Conservation (phyloP, 129 eudicot species). For the Escallonia rubra region DNA sequence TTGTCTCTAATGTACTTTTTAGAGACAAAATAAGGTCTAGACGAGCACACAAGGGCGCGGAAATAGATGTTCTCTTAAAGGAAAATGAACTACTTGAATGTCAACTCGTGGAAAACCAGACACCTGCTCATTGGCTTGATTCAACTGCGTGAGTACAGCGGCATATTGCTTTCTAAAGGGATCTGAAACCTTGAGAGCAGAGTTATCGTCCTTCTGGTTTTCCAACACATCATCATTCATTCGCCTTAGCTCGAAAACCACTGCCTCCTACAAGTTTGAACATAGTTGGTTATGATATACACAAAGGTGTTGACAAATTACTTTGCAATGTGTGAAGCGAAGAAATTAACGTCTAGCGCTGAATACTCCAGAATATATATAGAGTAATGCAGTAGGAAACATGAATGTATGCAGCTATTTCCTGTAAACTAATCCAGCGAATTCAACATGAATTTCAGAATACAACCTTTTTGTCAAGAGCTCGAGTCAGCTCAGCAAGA, state of each 20-base stretch:
- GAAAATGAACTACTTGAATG: not conserved
- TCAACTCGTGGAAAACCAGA: conserved; percentile 11
- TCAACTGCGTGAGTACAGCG: conserved; percentile 67
- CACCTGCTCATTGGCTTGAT: conserved; percentile 74
- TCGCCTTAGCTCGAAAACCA: conserved; percentile 65
- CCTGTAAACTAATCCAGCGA: too few relatives aligned
- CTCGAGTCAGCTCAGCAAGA: conserved; percentile 71
- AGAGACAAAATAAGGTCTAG: too few relatives aligned
- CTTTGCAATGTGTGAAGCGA: too few relatives aligned
- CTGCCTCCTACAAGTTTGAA: conserved; percentile 55
- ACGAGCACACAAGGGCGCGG: too few relatives aligned
- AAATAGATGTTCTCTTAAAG: too few relatives aligned
- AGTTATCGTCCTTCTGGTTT: conserved; percentile 46
- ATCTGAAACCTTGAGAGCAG: conserved; percentile 62
- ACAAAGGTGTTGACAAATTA: too few relatives aligned
- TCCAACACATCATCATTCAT: conserved; percentile 82
- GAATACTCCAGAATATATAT: too few relatives aligned
- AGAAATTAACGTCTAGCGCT: too few relatives aligned
- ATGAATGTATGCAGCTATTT: too few relatives aligned
- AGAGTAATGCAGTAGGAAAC: too few relatives aligned
- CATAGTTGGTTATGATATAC: not conserved
- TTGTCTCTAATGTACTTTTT: too few relatives aligned
- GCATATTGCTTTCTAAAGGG: conserved; percentile 82
- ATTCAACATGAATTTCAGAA: too few relatives aligned
- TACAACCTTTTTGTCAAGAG: conserved; percentile 87